Evolutionary conservation across 176 grass and related monocot genomes (phyloP), one percentile per base, ranked within the genome.

Genomic region (Areca catechu): DNA sequence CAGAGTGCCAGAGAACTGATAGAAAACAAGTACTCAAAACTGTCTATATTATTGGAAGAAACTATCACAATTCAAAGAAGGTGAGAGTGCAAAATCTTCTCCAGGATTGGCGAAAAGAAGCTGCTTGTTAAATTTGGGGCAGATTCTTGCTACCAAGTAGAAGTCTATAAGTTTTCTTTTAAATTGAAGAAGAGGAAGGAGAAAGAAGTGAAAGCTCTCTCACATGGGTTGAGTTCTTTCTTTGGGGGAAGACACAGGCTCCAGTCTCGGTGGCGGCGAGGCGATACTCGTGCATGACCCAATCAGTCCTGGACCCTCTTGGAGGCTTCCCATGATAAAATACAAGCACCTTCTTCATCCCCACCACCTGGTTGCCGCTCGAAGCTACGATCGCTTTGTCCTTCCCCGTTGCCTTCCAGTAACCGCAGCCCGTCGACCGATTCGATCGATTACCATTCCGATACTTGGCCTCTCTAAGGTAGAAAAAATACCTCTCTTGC

Each of bases 331-430:
- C 68, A 7, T 54, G 56, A 23, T 58, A 59, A 47, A 70, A 70
- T 4, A 70, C 56, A 21, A 70, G 17, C 5, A 59, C 56, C 55
- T 70, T 70, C 68, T 59, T 70, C 68, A 59, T 70, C 68, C 68
- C 68, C 22, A 70, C 68, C 55, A 58, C 55, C 56, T 70, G 68
- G 54, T 48, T 59, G 55, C 37, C 18, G 3, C 56, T 18, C 18
- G 37, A 23, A 19, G 9, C 17, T 18, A 15, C 16, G 48, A 70
- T 59, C 23, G n/a, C 21, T 47, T 59, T 70, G 55, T 70, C 68
- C 43, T 70, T 43, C 56, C 68, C 56, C 68, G 55, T 70, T 43
- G 68, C 68, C 56, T 59, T 70, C 68, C 68, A 70, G 68, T 70
- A 70, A 21, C 68, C 68, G 16, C 55, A 59, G 4, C 68, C 25